These are phyloP conservation scores for Cytospora piceae DNA, from an alignment of 2,329 filamentous ascomycete species.

Conservation along the genomic window DNA sequence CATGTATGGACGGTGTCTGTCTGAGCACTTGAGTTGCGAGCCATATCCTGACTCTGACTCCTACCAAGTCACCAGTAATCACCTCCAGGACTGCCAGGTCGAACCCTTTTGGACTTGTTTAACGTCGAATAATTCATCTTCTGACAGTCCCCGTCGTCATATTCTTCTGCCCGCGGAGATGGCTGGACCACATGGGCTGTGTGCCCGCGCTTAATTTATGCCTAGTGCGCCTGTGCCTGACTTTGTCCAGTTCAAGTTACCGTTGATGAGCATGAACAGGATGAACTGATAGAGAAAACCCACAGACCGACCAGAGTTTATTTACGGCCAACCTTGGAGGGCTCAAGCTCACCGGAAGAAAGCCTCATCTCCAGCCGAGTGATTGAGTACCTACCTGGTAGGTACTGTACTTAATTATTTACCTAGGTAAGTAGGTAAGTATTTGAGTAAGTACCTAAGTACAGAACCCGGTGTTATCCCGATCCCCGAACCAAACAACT, in stretches of 20 bases:
- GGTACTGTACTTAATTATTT: too few relatives aligned
- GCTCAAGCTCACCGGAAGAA: neutral
- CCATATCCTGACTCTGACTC: too few relatives aligned
- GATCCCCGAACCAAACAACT: neutral
- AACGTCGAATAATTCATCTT: neutral
- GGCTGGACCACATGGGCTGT: neutral
- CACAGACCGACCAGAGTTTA: neutral
- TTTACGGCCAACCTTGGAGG: too few relatives aligned
- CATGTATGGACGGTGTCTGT: too few relatives aligned
- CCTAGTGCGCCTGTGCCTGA: conserved; percentile 14
- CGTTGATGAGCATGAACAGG: neutral
- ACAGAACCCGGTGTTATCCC: neutral
- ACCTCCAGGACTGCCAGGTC: neutral
- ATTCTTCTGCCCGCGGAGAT: neutral
- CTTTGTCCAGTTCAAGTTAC: neutral
- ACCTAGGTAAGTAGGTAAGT: too few relatives aligned
- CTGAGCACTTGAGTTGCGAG: too few relatives aligned
- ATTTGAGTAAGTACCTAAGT: too few relatives aligned
- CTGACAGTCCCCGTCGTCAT: neutral
- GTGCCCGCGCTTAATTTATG: conserved; percentile 20
- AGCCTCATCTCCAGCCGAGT: neutral
- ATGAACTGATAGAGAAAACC: neutral
- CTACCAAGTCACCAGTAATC: too few relatives aligned
- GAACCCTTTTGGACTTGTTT: neutral
- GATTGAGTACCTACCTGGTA: neutral